Evolutionary conservation across 306 rosid genomes (phyloP), one percentile per base, ranked within the genome.

Genomic region (Oemleria cerasiformis): DNA sequence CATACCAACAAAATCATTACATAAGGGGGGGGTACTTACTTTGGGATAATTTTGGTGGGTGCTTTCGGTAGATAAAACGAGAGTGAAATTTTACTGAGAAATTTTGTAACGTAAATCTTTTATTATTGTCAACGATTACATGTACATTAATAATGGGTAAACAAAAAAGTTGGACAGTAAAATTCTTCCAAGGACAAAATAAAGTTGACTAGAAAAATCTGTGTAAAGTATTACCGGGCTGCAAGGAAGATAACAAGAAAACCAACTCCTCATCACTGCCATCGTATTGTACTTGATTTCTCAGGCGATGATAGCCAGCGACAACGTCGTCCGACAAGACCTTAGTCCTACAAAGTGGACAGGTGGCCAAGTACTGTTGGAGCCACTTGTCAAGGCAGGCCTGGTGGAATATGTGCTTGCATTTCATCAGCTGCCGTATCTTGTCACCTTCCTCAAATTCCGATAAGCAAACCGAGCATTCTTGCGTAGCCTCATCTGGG

Each of bases 371-470:
- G 39, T 72, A 84, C 61, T 84, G 85, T 30, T 86, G 88, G 66
- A 95, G 80, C 99, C 99, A 95, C 58, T 62, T 82, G 61, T 91
- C 99, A 45, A 95, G 84, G 38, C 99, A 91, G 56, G 86, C 96
- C 80, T 65, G 84, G 70, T 91, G 99, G 75, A 91, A 95, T 8
- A 86, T 80, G 79, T 95, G 99, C 49, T 84, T 73, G 59, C 99
- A 95, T 30, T 83, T 83, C 72, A 95, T 83, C 72, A 95, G 82
- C 68, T 63, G 82, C 77, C 99, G 77, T 2, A 89, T 75, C 36
- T 77, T 85, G 1, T 91, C 96, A 1, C 96, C 99, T 72, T 88
- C 97, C 48, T 88, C 83, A 44, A 95, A 77, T 21, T 91, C 96
- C 0, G 88, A 82, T 21, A 95, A 81, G 81, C 99, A 95, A 21